Conservation (phyloP, 805 yeast genomes). For the Saccharomycopsis javanensis region DNA sequence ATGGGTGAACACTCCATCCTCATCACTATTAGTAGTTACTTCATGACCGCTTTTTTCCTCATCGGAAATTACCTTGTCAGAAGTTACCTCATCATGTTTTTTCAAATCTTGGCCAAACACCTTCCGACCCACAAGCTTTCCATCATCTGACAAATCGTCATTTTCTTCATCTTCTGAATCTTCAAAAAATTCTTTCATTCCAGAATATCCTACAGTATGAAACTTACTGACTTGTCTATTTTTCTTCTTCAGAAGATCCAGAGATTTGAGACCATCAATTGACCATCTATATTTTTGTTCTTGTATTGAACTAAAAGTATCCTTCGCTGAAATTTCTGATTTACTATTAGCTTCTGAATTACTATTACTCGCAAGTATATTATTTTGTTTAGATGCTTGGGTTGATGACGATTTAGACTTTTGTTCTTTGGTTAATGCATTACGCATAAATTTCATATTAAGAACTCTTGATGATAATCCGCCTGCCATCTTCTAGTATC, state of each 20-base stretch:
- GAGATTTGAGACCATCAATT: conserved; percentile 1
- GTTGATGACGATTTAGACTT: not conserved
- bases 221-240: conserved; percentile 1
- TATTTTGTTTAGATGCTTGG: not conserved
- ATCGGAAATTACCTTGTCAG: too few species aligned
- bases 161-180: conserved; percentile 6
- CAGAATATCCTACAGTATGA: conserved; percentile 9
- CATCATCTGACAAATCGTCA: not conserved
- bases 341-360: not conserved
- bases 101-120: conserved; percentile 5
- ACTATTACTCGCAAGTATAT: not conserved
- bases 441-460: conserved; percentile 20
- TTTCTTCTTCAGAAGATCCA: not conserved
- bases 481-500: conserved; percentile 10
- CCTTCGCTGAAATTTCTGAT: not conserved
- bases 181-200: conserved; percentile 15
- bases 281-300: conserved; percentile 8
- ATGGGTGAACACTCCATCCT: not conserved
- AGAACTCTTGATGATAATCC: conserved; percentile 17
- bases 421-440: conserved; percentile 11
- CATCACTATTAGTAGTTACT: not conserved
- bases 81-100: not conserved
- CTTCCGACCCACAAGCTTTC: conserved; percentile 4
- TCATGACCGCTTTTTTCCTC: not conserved
- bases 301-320: not conserved